phyloP scores from a whole-genome alignment of 208 protist species.

The Perkinsela sp. region DNA sequence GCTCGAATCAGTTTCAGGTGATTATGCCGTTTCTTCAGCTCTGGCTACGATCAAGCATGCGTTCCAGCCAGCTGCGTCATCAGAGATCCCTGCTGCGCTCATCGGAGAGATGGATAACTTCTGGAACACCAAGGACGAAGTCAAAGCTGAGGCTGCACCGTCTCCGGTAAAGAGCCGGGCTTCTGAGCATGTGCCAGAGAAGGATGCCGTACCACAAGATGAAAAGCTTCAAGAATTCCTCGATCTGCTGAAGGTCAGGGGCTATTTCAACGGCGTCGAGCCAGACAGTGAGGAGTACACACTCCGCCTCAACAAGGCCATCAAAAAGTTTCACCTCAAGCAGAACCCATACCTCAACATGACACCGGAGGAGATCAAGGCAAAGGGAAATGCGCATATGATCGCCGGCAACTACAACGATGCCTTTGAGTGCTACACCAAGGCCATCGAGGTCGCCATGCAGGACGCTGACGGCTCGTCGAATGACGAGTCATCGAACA shows the following conservation, averaged over 20 bases:
- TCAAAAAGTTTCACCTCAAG: slow-evolving; percentile 49
- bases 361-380: slow-evolving; percentile 63
- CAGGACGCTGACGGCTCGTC: slow-evolving; percentile 12
- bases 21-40: no score
- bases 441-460: slow-evolving; percentile 61
- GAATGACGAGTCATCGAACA: not conserved
- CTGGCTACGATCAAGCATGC: no score
- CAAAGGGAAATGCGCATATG: slow-evolving; percentile 68
- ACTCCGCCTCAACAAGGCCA: slow-evolving; percentile 34
- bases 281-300: slow-evolving; percentile 34
- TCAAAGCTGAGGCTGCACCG: no score
- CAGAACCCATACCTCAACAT: slow-evolving; percentile 66
- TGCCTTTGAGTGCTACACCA: slow-evolving; percentile 66
- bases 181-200: no score
- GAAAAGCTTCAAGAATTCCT: slow-evolving; percentile 58
- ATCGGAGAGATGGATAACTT: no score
- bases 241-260: slow-evolving; percentile 49
- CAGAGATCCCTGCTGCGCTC: no score
- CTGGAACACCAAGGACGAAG: no score
- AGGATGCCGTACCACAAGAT: no score
- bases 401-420: slow-evolving; percentile 63
- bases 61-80: no score
- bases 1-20: no score
- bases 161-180: no score
- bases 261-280: slow-evolving; percentile 53